These are phyloP conservation scores for Moniliophthora roreri DNA, from an alignment of 1,284 basidiomycete species.

Conservation along the genomic window DNA sequence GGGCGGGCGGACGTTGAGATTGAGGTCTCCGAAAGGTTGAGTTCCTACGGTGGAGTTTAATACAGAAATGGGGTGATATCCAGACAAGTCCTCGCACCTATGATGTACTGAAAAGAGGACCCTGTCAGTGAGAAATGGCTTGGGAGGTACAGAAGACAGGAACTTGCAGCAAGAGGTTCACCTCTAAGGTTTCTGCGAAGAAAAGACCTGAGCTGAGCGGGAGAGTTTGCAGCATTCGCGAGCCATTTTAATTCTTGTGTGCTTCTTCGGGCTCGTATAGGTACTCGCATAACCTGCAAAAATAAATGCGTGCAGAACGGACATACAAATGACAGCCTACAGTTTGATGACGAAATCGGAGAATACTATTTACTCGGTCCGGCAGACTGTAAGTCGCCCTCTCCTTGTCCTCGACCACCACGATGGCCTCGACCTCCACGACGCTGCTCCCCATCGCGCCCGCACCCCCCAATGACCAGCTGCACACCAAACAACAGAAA, in stretches of 20 bases:
- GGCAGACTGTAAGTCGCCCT: no score
- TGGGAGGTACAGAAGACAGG: not conserved
- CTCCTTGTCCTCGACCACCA: conserved; percentile 3
- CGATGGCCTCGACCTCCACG: not conserved
- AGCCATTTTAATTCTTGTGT: conserved; percentile 64
- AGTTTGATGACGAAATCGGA: no score
- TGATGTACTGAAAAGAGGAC: conserved; percentile 71
- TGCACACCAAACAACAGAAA: conserved; percentile 25
- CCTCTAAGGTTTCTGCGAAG: conserved; percentile 57
- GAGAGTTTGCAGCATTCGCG: conserved; percentile 33
- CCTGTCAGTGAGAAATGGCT: not conserved
- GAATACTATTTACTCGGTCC: not conserved
- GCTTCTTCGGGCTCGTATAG: no score
- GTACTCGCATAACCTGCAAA: no score
- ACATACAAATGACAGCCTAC: conserved; percentile 11
- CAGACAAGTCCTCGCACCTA: conserved; percentile 52
- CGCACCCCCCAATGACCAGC: conserved; percentile 19
- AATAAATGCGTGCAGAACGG: conserved; percentile 32
- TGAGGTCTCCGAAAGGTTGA: conserved; percentile 85
- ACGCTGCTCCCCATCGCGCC: not conserved
- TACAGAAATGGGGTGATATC: conserved; percentile 12
- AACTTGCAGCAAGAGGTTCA: conserved; percentile 57
- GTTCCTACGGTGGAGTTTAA: conserved; percentile 51
- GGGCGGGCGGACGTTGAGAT: conserved; percentile 70
- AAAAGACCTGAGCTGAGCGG: conserved; percentile 41